Base-by-base conservation (phyloP, 345 rosid species). In the Populus nigra region DNA sequence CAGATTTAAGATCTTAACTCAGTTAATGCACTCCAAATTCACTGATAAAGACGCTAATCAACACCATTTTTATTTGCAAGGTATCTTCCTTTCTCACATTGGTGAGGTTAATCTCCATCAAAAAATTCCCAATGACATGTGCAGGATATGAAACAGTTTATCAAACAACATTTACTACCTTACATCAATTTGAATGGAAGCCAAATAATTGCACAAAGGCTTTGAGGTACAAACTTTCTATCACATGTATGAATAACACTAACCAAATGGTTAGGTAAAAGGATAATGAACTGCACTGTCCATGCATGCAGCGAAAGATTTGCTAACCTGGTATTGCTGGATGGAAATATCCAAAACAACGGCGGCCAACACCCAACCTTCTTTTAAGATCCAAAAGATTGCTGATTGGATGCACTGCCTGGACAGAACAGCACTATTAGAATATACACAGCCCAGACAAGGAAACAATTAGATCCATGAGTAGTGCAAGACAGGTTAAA, bases 321-420 rank as follows among this genome's bases (percentile, higher is more conserved):
- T 63, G 16, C 88, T 86, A 78, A 96, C 99, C 91, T 78, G 95
- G 98, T 71, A 96, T 88, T 75, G 97, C 89, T 77, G 97, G 91
- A 88, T 96, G 98, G 63, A 93, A 78, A 79, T 96, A 96, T 31
- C 95, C 98, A 75, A 93, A 93, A 88, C 98, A 96, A 55, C 94
- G 90, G 36, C 92, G 96, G 17, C 96, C 97, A 75, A 89, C 81
- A 4, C 99, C 98, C 67, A 91, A 82, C 88, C 97, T 89, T 87
- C 98, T 89, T 83, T 91, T 95, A 23, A 95, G 96, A 87, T 95
- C 99, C 81, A 93, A 69, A 66, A 95, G 93, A 74, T 93, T 93
- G 86, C 90, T 89, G 76, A 96, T 96, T 39, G 99, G 99, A 88
- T 96, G 97, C 74, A 96, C 97, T 61, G 97, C 99, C 99, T 96